Conservation (phyloP, 2,329 filamentous ascomycete genomes). For the Ascochyta koolunga region DNA sequence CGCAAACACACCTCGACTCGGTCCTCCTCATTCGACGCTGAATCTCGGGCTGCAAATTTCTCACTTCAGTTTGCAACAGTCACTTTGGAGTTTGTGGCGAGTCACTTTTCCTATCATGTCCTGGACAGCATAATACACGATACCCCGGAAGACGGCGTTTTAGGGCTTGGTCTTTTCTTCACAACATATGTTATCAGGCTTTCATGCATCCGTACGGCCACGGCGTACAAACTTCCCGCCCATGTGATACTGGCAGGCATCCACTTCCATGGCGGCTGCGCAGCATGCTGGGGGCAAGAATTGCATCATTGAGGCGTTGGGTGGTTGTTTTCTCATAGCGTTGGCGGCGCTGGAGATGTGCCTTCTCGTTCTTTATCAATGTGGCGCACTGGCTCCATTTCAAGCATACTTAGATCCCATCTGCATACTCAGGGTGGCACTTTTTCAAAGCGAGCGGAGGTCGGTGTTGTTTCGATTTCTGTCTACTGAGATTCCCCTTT, state of each 20-base stretch:
- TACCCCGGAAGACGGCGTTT: conserved; percentile 44
- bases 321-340: neutral
- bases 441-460: neutral
- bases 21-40: conserved; percentile 1
- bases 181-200: conserved; percentile 21
- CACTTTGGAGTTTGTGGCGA: conserved; percentile 24
- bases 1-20: conserved; percentile 18
- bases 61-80: conserved; percentile 13
- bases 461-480: neutral
- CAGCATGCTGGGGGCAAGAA: conserved; percentile 16
- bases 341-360: neutral
- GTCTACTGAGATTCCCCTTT: conserved; percentile 16
- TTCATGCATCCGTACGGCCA: conserved; percentile 22
- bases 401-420: conserved; percentile 12
- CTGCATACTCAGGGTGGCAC: conserved; percentile 5
- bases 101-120: conserved; percentile 15
- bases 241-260: conserved; percentile 22
- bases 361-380: neutral
- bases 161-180: conserved; percentile 16
- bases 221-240: conserved; percentile 17
- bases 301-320: conserved; percentile 25
- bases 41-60: neutral
- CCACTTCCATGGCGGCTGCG: conserved; percentile 20
- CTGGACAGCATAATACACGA: conserved; percentile 38
- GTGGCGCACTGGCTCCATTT: neutral